Conservation (phyloP, 371 early-diverging fungal genomes). For the Nematocida parisii region DNA sequence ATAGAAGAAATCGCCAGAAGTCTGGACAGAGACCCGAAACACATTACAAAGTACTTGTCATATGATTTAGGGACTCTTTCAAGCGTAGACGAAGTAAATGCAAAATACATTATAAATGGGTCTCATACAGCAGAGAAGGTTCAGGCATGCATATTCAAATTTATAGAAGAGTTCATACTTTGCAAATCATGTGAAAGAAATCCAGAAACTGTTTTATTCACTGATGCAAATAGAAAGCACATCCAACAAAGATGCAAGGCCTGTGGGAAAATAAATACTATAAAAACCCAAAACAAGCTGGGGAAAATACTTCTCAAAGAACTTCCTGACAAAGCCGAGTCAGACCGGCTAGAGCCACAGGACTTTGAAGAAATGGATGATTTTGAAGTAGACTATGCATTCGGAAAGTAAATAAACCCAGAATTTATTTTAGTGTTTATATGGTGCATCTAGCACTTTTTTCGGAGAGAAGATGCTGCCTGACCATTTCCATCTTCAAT, state of each 20-base stretch:
- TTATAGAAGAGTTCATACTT: constrained; percentile 90
- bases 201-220: constrained; percentile 90
- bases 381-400: constrained; percentile 41
- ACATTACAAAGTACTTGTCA: constrained; percentile 84
- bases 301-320: constrained; percentile 63
- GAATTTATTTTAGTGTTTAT: not conserved
- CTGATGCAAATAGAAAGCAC: constrained; percentile 37
- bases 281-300: constrained; percentile 59
- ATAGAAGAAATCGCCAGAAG: constrained; percentile 87
- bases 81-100: constrained; percentile 77
- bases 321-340: constrained; percentile 31
- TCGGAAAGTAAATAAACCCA: constrained; percentile 29
- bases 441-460: constrained; percentile 15
- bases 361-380: constrained; percentile 37
- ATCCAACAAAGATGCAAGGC: constrained; percentile 65
- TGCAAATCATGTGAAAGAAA: constrained; percentile 83
- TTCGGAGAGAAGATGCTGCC: constrained; percentile 44
- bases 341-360: constrained; percentile 7
- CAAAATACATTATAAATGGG: constrained; percentile 91
- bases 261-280: constrained; percentile 61
- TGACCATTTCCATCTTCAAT: constrained; percentile 65
- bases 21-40: constrained; percentile 80
- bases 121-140: constrained; percentile 83
- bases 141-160: constrained; percentile 81
- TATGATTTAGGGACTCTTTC: constrained; percentile 85